phyloP scores from a whole-genome alignment of 1,284 basidiomycete genomes.

The Cystobasidium slooffiae region DNA sequence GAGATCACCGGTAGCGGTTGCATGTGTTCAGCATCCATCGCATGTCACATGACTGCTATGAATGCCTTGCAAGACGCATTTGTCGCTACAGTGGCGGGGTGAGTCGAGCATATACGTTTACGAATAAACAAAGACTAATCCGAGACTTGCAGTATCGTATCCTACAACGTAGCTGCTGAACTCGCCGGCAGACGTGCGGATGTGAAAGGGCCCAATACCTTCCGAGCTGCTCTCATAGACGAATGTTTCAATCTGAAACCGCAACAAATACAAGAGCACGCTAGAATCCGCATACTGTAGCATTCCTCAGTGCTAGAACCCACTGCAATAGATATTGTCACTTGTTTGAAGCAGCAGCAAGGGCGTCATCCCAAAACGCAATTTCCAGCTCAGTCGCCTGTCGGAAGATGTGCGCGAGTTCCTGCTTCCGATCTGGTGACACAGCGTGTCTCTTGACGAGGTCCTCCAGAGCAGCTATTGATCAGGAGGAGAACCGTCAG shows the following conservation, averaged over 20 bases:
- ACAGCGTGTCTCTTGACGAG: constrained; percentile 69
- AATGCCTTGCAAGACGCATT: not conserved
- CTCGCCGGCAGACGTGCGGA: constrained; percentile 70
- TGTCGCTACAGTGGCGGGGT: constrained; percentile 12
- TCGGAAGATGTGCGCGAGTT: constrained; percentile 51
- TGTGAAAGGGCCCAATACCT: constrained; percentile 83
- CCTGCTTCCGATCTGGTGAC: constrained; percentile 65
- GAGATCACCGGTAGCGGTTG: constrained; percentile 90
- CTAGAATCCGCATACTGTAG: constrained; percentile 6
- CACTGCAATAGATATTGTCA: not conserved
- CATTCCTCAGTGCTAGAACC: no score
- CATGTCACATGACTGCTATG: constrained; percentile 63
- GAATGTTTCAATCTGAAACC: constrained; percentile 51
- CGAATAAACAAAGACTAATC: not conserved
- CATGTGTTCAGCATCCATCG: constrained; percentile 57
- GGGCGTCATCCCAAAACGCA: constrained; percentile 75
- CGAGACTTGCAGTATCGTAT: constrained; percentile 67
- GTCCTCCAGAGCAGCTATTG: constrained; percentile 67
- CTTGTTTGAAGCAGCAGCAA: constrained; percentile 1
- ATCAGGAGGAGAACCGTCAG: not conserved
- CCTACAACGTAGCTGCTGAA: constrained; percentile 82
- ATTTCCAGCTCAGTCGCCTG: constrained; percentile 75
- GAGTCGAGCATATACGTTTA: constrained; percentile 29
- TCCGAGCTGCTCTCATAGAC: constrained; percentile 84
- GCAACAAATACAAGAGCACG: constrained; percentile 14